Percentiles rank a stretch among this genome's conserved stretches.
Evolutionary conservation across 805 yeast genomes (phyloP).

Genomic region (Candida germanica): DNA sequence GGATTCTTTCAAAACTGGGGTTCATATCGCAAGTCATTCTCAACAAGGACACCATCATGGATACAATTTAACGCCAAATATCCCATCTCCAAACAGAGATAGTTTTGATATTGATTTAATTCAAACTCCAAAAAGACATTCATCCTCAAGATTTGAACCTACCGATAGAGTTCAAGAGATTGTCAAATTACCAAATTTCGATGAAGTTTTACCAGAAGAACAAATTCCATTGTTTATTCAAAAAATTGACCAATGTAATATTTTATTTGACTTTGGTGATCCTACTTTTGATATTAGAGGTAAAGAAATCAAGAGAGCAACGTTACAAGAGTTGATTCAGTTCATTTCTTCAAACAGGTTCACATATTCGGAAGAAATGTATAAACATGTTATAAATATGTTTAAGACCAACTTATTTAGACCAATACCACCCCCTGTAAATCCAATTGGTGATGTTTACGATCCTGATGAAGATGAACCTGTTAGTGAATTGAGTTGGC

Average conservation of each 20-base stretch:
- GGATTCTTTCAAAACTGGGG: constrained; percentile 14
- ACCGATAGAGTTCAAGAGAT: constrained; percentile 47
- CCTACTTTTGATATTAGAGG: constrained; percentile 90
- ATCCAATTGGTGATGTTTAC: constrained; percentile 91
- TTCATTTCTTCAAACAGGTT: constrained; percentile 81
- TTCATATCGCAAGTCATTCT: constrained; percentile 17
- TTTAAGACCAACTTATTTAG: constrained; percentile 85
- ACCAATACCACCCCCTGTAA: constrained; percentile 97
- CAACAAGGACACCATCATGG: constrained; percentile 20
- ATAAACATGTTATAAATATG: constrained; percentile 84
- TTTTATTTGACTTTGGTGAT: constrained; percentile 90
- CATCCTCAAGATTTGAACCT: constrained; percentile 88
- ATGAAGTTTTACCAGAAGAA: constrained; percentile 79
- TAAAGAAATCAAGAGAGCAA: constrained; percentile 83
- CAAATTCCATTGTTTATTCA: constrained; percentile 75
- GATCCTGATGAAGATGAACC: constrained; percentile 99
- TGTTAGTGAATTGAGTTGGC: constrained; percentile 94
- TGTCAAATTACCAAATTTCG: constrained; percentile 79
- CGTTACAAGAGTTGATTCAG: constrained; percentile 85
- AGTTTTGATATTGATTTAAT: constrained; percentile 76
- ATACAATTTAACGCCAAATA: constrained; percentile 23
- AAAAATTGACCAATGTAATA: constrained; percentile 91
- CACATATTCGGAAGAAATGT: constrained; percentile 87
- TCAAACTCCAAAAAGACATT: constrained; percentile 79
- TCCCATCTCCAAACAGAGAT: constrained; percentile 63